Conservation (phyloP, 768 basidiomycete species). For the Pleurotus tuoliensis region DNA sequence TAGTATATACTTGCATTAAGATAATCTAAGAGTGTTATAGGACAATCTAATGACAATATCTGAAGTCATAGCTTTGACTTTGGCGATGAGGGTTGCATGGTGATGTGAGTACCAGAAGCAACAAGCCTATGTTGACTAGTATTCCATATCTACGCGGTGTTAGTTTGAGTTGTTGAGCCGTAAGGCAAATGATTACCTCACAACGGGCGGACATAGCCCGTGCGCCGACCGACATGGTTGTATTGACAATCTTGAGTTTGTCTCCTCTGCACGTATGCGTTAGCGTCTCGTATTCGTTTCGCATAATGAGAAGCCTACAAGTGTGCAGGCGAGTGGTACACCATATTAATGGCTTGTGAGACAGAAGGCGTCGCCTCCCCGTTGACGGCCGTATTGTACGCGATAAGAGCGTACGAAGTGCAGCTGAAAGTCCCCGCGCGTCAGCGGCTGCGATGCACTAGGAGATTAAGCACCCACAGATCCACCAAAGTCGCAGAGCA, state of each 20-base stretch:
- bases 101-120: slow-evolving; percentile 51
- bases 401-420: slow-evolving; percentile 1
- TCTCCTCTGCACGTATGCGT: slow-evolving; percentile 34
- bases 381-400: background rate
- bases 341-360: slow-evolving; percentile 48
- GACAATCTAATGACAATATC: too few species aligned
- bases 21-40: too few species aligned
- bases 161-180: background rate
- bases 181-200: slow-evolving; percentile 32
- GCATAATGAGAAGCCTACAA: slow-evolving; percentile 26
- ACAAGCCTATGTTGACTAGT: slow-evolving; percentile 46
- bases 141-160: slow-evolving; percentile 48
- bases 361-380: slow-evolving; percentile 24
- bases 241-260: slow-evolving; percentile 46
- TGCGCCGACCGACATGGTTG: slow-evolving; percentile 45
- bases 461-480: background rate
- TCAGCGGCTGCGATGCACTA: too few species aligned
- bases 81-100: slow-evolving; percentile 44
- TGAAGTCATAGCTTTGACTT: slow-evolving; percentile 21
- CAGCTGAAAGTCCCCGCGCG: background rate
- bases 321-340: slow-evolving; percentile 54
- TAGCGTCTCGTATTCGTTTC: background rate
- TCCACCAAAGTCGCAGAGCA: slow-evolving; percentile 55
- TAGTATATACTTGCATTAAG: too few species aligned
- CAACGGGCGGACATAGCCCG: slow-evolving; percentile 44